phyloP scores from a whole-genome alignment of 164 flowering plant species.

The Stephania cephalantha region DNA sequence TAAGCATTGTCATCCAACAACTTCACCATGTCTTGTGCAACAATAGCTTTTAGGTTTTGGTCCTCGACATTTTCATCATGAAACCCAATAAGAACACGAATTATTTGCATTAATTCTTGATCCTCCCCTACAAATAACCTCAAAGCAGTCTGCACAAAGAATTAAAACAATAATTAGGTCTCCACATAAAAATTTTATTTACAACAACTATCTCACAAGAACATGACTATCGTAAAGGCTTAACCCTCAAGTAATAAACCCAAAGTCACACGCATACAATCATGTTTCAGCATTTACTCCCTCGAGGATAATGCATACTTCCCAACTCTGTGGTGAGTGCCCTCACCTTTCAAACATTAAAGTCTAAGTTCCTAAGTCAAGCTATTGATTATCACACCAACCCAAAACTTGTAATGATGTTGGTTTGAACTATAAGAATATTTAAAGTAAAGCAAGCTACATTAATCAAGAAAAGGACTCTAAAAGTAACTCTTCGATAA shows the following conservation, averaged over 20 bases:
- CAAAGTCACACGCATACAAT: no score
- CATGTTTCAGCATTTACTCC: no score
- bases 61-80: constrained; percentile 23
- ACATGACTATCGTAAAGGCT: background rate
- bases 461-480: no score
- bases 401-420: no score
- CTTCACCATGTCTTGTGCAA: constrained; percentile 25
- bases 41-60: constrained; percentile 24
- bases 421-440: no score
- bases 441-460: no score
- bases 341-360: no score
- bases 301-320: no score
- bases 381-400: no score
- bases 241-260: background rate
- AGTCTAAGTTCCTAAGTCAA: no score
- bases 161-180: constrained; percentile 2
- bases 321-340: no score
- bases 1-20: constrained; percentile 63
- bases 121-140: constrained; percentile 67
- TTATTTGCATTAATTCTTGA: constrained; percentile 47
- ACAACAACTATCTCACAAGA: background rate
- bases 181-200: background rate
- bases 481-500: no score
- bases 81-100: constrained; percentile 66
- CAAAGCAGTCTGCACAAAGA: constrained; percentile 54